Percentiles rank a stretch among this genome's conserved stretches.
Conservation (phyloP, 208 protist genomes). For the Herpetomonas muscarum region DNA sequence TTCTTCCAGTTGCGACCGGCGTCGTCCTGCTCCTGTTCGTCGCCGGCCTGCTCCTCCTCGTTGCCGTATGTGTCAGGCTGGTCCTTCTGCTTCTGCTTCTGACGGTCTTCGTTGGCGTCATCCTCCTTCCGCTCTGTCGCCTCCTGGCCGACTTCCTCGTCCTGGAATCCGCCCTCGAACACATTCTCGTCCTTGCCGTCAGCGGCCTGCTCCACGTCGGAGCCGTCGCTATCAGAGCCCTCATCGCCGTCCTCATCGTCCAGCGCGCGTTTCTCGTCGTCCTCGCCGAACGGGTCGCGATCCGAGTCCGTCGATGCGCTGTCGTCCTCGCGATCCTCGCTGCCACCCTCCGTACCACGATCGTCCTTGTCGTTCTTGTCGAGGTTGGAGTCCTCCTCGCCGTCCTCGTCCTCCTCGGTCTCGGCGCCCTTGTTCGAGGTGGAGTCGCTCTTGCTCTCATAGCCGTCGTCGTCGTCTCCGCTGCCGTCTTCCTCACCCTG, state of each 20-base stretch:
- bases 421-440: conserved; percentile 16
- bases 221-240: conserved; percentile 16
- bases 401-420: conserved; percentile 19
- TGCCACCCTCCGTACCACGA: conserved; percentile 18
- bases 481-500: conserved; percentile 34
- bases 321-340: conserved; percentile 36
- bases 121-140: conserved; percentile 60
- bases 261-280: conserved; percentile 21
- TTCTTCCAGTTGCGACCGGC: conserved; percentile 78
- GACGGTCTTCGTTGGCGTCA: conserved; percentile 21
- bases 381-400: conserved; percentile 60
- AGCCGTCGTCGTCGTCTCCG: conserved; percentile 22
- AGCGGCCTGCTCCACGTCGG: conserved; percentile 30
- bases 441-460: conserved; percentile 20
- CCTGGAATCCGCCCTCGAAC: conserved; percentile 77
- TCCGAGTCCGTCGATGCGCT: conserved; percentile 23
- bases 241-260: conserved; percentile 24
- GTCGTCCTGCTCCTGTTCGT: conserved; percentile 79
- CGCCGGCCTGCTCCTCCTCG: conserved; percentile 72
- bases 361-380: conserved; percentile 45
- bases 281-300: conserved; percentile 20
- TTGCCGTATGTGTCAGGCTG: conserved; percentile 28
- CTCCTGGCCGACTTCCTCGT: conserved; percentile 76
- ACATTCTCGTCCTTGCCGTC: conserved; percentile 64
- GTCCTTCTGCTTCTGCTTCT: conserved; percentile 19